Conservation (phyloP, 2,329 filamentous ascomycete genomes). For the Herpotrichia juniperi region DNA sequence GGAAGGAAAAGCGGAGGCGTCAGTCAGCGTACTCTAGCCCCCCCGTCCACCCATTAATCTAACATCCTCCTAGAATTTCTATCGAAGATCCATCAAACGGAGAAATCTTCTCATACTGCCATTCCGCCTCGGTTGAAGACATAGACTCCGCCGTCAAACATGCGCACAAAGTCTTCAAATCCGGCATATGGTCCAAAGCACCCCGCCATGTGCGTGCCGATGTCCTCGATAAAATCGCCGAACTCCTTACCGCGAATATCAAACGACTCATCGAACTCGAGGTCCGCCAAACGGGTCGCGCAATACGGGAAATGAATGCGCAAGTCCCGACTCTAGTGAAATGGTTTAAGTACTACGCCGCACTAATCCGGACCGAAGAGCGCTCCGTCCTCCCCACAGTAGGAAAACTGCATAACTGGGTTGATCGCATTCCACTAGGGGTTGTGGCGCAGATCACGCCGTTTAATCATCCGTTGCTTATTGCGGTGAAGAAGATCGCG, state of each 20-base stretch:
- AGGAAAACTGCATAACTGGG: slow-evolving; percentile 58
- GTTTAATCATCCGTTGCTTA: slow-evolving; percentile 48
- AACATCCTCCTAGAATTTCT: slow-evolving; percentile 50
- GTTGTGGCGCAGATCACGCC: slow-evolving; percentile 48
- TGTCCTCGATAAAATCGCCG: slow-evolving; percentile 66
- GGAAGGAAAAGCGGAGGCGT: slow-evolving; percentile 54
- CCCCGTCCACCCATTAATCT: slow-evolving; percentile 8
- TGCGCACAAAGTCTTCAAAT: slow-evolving; percentile 56
- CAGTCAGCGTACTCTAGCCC: slow-evolving; percentile 36
- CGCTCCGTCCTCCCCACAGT: slow-evolving; percentile 68
- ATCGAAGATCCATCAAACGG: slow-evolving; percentile 62
- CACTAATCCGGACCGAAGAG: slow-evolving; percentile 70
- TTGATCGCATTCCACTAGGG: slow-evolving; percentile 46
- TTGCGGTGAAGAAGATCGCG: slow-evolving; percentile 49
- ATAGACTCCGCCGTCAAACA: slow-evolving; percentile 50
- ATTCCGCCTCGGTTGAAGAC: slow-evolving; percentile 55
- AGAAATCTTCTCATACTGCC: slow-evolving; percentile 59
- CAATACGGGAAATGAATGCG: slow-evolving; percentile 72
- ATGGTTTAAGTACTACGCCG: slow-evolving; percentile 76
- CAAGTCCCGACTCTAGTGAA: slow-evolving; percentile 70
- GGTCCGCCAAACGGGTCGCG: slow-evolving; percentile 71
- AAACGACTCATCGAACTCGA: slow-evolving; percentile 67
- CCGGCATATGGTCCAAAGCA: slow-evolving; percentile 63
- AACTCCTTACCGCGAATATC: slow-evolving; percentile 59
- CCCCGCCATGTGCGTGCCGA: slow-evolving; percentile 65